Evolutionary conservation across 768 basidiomycete species (phyloP), one percentile per base, ranked within the genome.

Genomic region (Lactarius psammicola): DNA sequence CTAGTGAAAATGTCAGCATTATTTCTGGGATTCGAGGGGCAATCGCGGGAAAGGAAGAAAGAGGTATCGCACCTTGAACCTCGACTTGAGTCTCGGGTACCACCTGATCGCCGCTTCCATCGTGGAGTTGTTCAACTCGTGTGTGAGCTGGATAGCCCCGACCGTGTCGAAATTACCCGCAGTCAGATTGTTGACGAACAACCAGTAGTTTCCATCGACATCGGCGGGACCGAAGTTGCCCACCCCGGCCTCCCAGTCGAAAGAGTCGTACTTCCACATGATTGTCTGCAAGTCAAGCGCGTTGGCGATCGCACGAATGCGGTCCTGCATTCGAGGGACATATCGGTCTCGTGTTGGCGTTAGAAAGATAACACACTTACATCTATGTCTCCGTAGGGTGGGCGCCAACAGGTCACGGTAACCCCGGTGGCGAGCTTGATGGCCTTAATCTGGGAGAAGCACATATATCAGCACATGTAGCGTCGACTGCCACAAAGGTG

Each of bases 201-300:
- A 2, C 20, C 15, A 18, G 33, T 69, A 70, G 38, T 42, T 4
- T 2, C 17, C 8, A 33, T 70, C 69, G 9, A 70, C 68, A 15
- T 63, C 44, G 1, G 60, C 55, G 13, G 38, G 4, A 4, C 62
- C 63, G 30, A 66, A 1, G 28, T 44, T 58, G 42, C 11, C 34
- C 10, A 6, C 1, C 40, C 69, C 69, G 9, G 60, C 67, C 60
- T 85, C 73, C 90, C 90, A 92, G 75, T 94, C 91, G 44, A 81
- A 77, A n/a, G 86, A 82, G 70, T 89, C 86, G 66, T 81, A 85
- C 69, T 79, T 74, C 92, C 92, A 94, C 59, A 93, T 78, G 72
- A 94, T 80, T 2, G 89, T 89, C 15, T 82, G 82, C 18, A 93
- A 77, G 42, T 85, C 86, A 69, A 93, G 84, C 10, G 81, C 85